Evolutionary conservation across 371 early-diverging fungal genomes (phyloP), one percentile per base, ranked within the genome.

Genomic region (Mucor indicus): DNA sequence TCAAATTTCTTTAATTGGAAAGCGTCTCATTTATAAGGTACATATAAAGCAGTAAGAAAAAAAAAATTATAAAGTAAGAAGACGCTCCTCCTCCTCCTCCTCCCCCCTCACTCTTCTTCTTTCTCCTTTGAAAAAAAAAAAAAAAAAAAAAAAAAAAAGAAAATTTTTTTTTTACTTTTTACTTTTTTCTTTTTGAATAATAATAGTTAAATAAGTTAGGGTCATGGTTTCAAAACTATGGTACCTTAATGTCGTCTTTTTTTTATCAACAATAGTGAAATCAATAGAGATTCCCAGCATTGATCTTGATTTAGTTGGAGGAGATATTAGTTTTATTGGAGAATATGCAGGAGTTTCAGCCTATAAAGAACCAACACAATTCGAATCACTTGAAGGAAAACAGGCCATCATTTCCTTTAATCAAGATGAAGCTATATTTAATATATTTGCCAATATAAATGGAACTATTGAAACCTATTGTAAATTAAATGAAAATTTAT

Each of bases 291-390:
- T 40, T 24, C 49, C 56, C 7, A 27, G 38, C 1, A 32, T 50
- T 12, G 22, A 44, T 4, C 22, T 49, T 11, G 56, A 55, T n/a
- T 44, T 35, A 12, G 30, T 55, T 15, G 51, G 51, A 16, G 57
- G 57, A 15, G 57, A 65, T 27, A 45, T 69, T 39, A 62, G 62
- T 2, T 52, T 69, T 25, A 46, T 46, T 29, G 69, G 65, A 20
- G 52, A 64, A 21, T 64, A 50, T 53, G 65, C 53, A 27, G 69
- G 69, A n/a, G 40, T 64, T 15, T 69, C 69, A 24, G 55, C 48
- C 0, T 53, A 45, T 24, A 27, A 32, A 19, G 35, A 53, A 15
- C 23, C 45, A 12, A 15, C 30, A 3, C 69, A 64, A 32, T 56
- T 61, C 22, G 62, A 61, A 29, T 47, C 55, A 17, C 37, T 53